A percentile compares a stretch with the other conserved stretches of the same genome.
Evolutionary conservation across 164 flowering plant species (phyloP).

Genomic region (Annona cherimola): DNA sequence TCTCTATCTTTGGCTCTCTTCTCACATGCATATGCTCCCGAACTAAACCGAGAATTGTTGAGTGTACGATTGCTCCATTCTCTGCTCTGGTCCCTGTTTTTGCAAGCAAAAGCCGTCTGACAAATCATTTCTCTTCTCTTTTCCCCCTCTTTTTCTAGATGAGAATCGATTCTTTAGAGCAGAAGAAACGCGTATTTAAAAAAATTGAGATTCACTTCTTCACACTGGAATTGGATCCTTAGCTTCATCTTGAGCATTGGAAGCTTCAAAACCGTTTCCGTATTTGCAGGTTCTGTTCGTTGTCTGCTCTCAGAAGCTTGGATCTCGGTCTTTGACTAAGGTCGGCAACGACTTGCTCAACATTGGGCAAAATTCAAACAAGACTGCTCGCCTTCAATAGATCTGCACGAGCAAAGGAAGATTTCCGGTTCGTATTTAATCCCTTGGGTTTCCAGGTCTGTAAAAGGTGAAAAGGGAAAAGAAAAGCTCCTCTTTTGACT

Average conservation of each 20-base stretch:
- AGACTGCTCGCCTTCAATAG: background rate
- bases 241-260: background rate
- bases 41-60: background rate
- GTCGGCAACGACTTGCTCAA: too few species aligned
- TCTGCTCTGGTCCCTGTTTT: background rate
- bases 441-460: background rate
- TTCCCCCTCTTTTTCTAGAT: background rate
- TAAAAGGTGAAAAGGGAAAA: background rate
- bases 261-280: background rate
- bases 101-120: background rate
- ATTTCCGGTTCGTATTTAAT: background rate
- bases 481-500: constrained; percentile 5
- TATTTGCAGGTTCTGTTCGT: background rate
- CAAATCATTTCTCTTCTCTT: background rate
- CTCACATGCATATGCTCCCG: constrained; percentile 8
- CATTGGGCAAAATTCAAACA: too few species aligned
- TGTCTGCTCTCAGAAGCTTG: background rate
- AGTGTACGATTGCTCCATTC: constrained; percentile 2
- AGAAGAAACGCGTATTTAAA: background rate
- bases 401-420: background rate
- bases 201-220: background rate
- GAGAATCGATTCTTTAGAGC: background rate
- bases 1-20: constrained; percentile 3
- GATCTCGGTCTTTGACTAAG: background rate
- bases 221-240: background rate